Evolutionary conservation across 2,329 filamentous ascomycete species (phyloP).

Genomic region (Diaporthe sp.): DNA sequence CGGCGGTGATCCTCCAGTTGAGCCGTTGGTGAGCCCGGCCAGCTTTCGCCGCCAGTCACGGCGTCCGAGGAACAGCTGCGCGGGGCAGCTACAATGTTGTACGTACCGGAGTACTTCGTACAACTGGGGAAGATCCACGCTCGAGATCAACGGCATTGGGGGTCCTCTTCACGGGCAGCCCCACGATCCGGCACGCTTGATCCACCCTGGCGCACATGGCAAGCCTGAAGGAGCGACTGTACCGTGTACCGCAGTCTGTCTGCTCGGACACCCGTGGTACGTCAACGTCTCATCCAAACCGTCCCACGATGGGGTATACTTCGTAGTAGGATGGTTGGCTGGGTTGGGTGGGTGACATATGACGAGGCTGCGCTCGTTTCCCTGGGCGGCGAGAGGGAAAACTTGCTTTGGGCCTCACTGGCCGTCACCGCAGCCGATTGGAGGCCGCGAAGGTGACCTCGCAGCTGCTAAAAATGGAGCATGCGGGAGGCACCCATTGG

Average conservation of each 20-base stretch:
- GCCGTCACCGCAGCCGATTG: constrained; percentile 37
- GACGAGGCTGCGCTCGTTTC: constrained; percentile 23
- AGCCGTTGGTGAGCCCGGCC: constrained; percentile 8
- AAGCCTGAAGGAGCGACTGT: constrained; percentile 12
- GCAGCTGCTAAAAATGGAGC: constrained; percentile 37
- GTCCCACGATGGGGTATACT: constrained; percentile 2
- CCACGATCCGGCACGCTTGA: constrained; percentile 27
- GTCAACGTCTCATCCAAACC: neutral
- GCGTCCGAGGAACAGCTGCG: constrained; percentile 14
- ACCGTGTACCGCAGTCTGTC: constrained; percentile 13
- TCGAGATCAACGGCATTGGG: constrained; percentile 18
- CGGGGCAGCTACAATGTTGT: constrained; percentile 19
- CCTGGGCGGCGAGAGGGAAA: constrained; percentile 19
- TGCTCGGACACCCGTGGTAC: neutral
- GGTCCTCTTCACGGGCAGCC: constrained; percentile 8
- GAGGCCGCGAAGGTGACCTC: constrained; percentile 20
- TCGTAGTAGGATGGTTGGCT: neutral
- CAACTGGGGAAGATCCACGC: constrained; percentile 31
- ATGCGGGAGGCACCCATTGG: constrained; percentile 33
- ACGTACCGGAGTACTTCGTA: constrained; percentile 18
- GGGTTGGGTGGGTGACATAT: constrained; percentile 19
- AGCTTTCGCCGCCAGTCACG: constrained; percentile 4
- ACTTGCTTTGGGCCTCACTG: constrained; percentile 31
- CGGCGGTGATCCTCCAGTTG: constrained; percentile 9
- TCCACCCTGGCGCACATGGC: constrained; percentile 28